These are phyloP conservation scores for Ballota nigra DNA, from an alignment of 257 asterid genomes.

Conservation along the genomic window DNA sequence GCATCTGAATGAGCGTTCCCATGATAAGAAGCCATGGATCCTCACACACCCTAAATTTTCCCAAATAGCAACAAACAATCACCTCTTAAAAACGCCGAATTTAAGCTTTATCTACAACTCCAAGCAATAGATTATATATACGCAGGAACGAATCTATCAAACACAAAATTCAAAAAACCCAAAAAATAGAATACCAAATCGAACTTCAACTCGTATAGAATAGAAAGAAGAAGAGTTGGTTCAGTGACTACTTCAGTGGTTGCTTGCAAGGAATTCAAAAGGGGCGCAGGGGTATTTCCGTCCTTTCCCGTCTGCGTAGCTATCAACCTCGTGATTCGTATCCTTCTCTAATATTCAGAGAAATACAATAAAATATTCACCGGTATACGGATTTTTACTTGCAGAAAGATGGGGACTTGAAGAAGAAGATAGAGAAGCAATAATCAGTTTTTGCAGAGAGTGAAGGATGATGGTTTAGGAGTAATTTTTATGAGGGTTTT, in stretches of 20 bases:
- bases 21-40: conserved; percentile 60
- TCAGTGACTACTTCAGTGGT: conserved; percentile 19
- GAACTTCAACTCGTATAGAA: neutral
- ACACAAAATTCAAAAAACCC: neutral
- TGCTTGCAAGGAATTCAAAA: conserved; percentile 25
- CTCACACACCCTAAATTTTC: conserved; percentile 4
- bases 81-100: conserved; percentile 1
- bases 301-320: neutral
- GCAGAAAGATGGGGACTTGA: neutral
- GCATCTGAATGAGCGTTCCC: conserved; percentile 63
- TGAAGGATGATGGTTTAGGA: neutral
- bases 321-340: conserved; percentile 1
- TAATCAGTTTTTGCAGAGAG: too few relatives aligned
- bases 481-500: neutral
- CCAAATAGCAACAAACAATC: neutral
- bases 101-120: conserved; percentile 22
- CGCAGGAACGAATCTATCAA: neutral
- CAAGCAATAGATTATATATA: neutral
- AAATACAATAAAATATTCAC: neutral
- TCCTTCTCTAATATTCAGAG: neutral
- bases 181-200: neutral
- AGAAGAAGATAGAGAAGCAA: neutral
- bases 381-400: neutral
- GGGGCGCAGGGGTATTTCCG: conserved; percentile 28
- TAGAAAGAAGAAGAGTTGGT: conserved; percentile 11